Percentiles rank a stretch among this genome's conserved stretches.
These are phyloP conservation scores for Erythrophleum ivorense DNA, from an alignment of 331 rosid species.

Conservation along the genomic window DNA sequence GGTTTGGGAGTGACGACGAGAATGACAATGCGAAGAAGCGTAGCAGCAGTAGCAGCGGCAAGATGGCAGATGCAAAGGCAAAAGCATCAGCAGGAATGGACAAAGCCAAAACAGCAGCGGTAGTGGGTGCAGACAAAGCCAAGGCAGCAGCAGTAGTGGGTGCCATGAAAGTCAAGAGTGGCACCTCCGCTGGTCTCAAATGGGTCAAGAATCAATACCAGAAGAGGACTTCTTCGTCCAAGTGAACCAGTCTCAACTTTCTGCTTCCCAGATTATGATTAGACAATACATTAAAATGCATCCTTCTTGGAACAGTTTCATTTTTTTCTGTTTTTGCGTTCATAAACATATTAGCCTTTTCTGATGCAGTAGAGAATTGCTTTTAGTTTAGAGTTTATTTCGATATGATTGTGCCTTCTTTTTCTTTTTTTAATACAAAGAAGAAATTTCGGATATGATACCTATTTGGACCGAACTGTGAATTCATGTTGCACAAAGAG, in stretches of 20 bases:
- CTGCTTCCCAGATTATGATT: neutral
- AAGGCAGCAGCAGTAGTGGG: constrained; percentile 48
- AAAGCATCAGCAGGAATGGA: constrained; percentile 59
- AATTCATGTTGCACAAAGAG: neutral
- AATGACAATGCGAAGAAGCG: constrained; percentile 41
- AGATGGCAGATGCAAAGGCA: constrained; percentile 57
- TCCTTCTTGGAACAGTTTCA: constrained; percentile 20
- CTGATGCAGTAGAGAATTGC: neutral
- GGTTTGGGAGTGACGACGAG: constrained; percentile 42
- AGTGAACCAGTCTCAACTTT: constrained; percentile 36
- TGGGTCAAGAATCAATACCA: constrained; percentile 74
- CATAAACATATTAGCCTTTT: neutral
- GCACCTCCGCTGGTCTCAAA: constrained; percentile 64
- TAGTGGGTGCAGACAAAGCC: constrained; percentile 54
- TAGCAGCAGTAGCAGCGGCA: constrained; percentile 40
- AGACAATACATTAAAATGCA: too few species aligned
- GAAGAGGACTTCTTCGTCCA: constrained; percentile 59
- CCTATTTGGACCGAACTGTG: neutral
- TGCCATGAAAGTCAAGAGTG: constrained; percentile 54
- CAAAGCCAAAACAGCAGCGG: constrained; percentile 62
- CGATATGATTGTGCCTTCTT: neutral
- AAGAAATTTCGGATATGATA: neutral
- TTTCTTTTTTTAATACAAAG: neutral
- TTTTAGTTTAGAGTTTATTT: neutral
- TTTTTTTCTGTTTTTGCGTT: neutral